These are phyloP conservation scores for Actinomortierella ambigua DNA, from an alignment of 371 early-diverging fungal species.

Conservation along the genomic window DNA sequence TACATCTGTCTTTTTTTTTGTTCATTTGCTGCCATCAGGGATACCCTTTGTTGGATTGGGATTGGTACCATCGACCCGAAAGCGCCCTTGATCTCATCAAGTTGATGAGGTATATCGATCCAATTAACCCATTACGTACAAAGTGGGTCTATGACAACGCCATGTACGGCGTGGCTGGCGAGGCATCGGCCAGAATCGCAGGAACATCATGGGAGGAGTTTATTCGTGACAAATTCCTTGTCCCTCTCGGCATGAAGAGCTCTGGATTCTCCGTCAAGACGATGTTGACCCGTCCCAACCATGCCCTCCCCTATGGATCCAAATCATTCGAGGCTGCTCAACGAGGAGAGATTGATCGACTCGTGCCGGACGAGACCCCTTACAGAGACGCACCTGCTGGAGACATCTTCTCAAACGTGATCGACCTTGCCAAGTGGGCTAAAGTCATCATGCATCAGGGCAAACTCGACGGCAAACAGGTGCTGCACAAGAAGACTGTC, in stretches of 20 bases:
- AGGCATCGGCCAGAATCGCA: constrained; percentile 17
- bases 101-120: constrained; percentile 6
- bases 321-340: constrained; percentile 4
- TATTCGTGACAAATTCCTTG: constrained; percentile 9
- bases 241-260: constrained; percentile 8
- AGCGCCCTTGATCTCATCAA: constrained; percentile 11
- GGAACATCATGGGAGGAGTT: constrained; percentile 12
- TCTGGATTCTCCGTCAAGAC: constrained; percentile 8
- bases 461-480: constrained; percentile 12
- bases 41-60: constrained; percentile 4
- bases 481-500: constrained; percentile 8
- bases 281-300: constrained; percentile 8
- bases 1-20: neutral
- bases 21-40: neutral
- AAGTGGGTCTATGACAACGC: constrained; percentile 11
- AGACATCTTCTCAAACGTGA: constrained; percentile 16
- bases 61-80: constrained; percentile 1
- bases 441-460: constrained; percentile 6
- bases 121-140: neutral
- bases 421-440: constrained; percentile 16
- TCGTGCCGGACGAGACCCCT: too few relatives aligned
- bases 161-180: constrained; percentile 18
- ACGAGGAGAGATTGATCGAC: constrained; percentile 3
- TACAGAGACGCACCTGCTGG: too few relatives aligned
- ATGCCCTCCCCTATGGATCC: constrained; percentile 5